phyloP scores from a whole-genome alignment of 306 rosid species.

The Trifolium repens region DNA sequence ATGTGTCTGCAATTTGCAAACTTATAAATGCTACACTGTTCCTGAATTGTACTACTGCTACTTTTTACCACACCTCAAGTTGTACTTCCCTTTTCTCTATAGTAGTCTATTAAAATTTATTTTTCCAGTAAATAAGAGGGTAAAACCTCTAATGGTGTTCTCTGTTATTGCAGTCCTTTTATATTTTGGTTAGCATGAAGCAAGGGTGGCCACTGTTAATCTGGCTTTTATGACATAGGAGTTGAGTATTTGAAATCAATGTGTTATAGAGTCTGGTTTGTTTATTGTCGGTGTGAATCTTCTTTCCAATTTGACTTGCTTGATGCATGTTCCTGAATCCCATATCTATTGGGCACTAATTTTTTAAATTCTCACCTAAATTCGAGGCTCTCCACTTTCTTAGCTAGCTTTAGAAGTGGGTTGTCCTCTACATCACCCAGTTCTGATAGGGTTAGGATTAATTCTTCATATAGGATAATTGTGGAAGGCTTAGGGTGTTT shows the following conservation, averaged over 20 bases:
- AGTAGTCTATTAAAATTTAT: background rate
- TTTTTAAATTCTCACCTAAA: background rate
- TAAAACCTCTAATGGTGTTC: background rate
- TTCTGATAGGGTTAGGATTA: background rate
- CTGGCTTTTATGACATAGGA: background rate
- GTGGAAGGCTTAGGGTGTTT: background rate
- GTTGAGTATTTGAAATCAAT: background rate
- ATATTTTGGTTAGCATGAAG: background rate
- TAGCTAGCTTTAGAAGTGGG: background rate
- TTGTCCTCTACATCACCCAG: slow-evolving; percentile 4
- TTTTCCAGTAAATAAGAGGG: background rate
- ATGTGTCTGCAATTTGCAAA: background rate
- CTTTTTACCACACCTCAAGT: background rate
- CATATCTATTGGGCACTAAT: background rate
- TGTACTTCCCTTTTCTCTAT: background rate
- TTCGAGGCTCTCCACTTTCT: background rate
- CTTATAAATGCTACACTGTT: background rate
- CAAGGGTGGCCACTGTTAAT: background rate
- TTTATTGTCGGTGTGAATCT: slow-evolving; percentile 2
- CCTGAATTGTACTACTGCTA: background rate
- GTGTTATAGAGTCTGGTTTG: background rate
- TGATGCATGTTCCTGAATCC: slow-evolving; percentile 2
- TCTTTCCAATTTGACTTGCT: slow-evolving; percentile 13
- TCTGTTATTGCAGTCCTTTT: background rate
- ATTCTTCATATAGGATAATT: slow-evolving; percentile 4